Conservation (phyloP, 768 basidiomycete species). For the Harrya chromipes region DNA sequence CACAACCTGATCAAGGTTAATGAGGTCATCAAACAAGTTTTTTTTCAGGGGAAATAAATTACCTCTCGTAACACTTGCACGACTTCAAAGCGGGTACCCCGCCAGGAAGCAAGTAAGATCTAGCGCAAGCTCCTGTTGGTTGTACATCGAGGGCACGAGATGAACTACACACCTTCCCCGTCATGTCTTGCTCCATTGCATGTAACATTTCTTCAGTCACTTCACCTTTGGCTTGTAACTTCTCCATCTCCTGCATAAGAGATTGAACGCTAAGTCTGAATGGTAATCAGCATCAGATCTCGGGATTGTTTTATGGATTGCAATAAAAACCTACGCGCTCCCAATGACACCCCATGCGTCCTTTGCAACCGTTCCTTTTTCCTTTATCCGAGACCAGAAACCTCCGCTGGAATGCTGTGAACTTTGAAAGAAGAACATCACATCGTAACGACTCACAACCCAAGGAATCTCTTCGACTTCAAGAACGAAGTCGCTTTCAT, state of each 20-base stretch:
- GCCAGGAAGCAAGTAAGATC: conserved; percentile 97
- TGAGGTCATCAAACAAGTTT: neutral
- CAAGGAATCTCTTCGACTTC: conserved; percentile 89
- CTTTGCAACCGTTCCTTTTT: conserved; percentile 89
- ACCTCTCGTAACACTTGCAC: conserved; percentile 82
- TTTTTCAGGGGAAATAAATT: conserved; percentile 6
- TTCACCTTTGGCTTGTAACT: conserved; percentile 85
- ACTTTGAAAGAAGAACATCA: neutral
- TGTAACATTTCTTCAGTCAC: conserved; percentile 80
- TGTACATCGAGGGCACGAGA: neutral
- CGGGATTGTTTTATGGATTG: conserved; percentile 56
- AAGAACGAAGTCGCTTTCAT: conserved; percentile 90
- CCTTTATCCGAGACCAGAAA: conserved; percentile 91
- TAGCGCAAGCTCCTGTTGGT: conserved; percentile 21
- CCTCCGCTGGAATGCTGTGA: conserved; percentile 54
- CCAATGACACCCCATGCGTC: conserved; percentile 97
- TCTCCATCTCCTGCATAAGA: conserved; percentile 76
- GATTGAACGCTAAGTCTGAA: conserved; percentile 27
- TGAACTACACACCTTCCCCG: conserved; percentile 65
- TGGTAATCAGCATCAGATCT: conserved; percentile 28
- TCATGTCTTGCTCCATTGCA: conserved; percentile 88
- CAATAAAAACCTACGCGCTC: conserved; percentile 70
- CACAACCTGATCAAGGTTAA: conserved; percentile 48
- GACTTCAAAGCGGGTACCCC: conserved; percentile 94
- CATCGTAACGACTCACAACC: conserved; percentile 58